These are phyloP conservation scores for Isochrysis galbana DNA, from an alignment of 78 protist genomes.

Conservation along the genomic window DNA sequence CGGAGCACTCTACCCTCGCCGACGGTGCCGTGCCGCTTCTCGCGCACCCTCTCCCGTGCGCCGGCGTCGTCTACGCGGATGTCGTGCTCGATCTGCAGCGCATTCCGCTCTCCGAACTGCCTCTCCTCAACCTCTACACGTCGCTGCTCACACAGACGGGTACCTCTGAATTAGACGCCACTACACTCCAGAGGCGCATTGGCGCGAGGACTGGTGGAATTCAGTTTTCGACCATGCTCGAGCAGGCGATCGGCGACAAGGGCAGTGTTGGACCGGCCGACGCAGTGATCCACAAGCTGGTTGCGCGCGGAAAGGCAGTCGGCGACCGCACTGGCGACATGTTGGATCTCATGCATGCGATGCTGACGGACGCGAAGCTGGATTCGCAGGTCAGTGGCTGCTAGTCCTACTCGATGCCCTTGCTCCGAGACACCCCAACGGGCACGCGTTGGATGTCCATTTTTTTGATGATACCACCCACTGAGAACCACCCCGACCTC, in stretches of 20 bases:
- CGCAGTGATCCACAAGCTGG: background rate
- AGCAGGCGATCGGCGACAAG: background rate
- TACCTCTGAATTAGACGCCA: background rate
- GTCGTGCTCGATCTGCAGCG: background rate
- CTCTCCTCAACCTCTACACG: background rate
- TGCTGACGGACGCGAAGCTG: background rate
- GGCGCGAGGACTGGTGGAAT: conserved; percentile 22
- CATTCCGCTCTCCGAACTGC: background rate
- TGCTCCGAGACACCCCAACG: too few relatives aligned
- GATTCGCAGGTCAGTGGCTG: background rate
- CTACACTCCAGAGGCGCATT: background rate
- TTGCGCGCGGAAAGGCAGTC: background rate
- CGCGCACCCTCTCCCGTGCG: background rate
- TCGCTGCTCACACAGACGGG: background rate
- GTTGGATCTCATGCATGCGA: background rate
- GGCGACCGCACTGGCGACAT: background rate
- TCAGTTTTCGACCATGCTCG: background rate
- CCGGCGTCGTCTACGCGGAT: conserved; percentile 31
- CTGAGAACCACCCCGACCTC: background rate
- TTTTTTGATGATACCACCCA: too few relatives aligned
- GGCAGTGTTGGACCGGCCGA: background rate
- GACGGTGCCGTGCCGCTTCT: background rate
- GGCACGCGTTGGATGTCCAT: too few relatives aligned
- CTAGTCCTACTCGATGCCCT: background rate
- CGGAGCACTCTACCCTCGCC: background rate